phyloP scores from a whole-genome alignment of 352 stramenopile species.

The Pythium vanterpoolii region DNA sequence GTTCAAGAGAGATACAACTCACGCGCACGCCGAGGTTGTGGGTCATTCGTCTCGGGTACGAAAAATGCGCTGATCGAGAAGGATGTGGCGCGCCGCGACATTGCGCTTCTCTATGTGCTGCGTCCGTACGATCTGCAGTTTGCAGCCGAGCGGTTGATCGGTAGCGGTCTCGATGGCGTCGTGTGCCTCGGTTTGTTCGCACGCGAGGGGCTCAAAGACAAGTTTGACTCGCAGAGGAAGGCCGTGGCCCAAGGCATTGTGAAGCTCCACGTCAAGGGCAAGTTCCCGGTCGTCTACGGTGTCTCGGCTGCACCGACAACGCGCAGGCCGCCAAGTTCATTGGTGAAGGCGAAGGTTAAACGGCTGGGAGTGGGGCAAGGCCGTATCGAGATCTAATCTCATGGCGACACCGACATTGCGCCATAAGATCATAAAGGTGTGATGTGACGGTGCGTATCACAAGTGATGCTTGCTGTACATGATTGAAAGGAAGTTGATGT shows the following conservation, averaged over 20 bases:
- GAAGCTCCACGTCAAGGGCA: slow-evolving; percentile 28
- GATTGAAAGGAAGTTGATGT: too few species aligned
- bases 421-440: neutral
- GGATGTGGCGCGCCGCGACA: slow-evolving; percentile 18
- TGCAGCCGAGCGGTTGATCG: slow-evolving; percentile 18
- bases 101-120: slow-evolving; percentile 14
- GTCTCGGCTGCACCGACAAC: slow-evolving; percentile 13
- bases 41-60: slow-evolving; percentile 15
- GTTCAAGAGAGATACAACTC: too few species aligned
- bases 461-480: too few species aligned
- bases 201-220: slow-evolving; percentile 16
- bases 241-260: slow-evolving; percentile 23
- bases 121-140: slow-evolving; percentile 24
- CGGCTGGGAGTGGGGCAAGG: slow-evolving; percentile 27
- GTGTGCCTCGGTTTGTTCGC: slow-evolving; percentile 23
- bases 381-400: slow-evolving; percentile 19
- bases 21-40: slow-evolving; percentile 17
- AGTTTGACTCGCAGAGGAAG: slow-evolving; percentile 20
- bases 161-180: slow-evolving; percentile 11
- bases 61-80: slow-evolving; percentile 16
- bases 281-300: slow-evolving; percentile 20
- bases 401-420: neutral
- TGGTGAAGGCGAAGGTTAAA: slow-evolving; percentile 16
- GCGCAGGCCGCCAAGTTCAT: slow-evolving; percentile 20
- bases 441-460: too few species aligned